Base-by-base conservation (phyloP, 768 basidiomycete genomes). In the Boletellus ananiceps region DNA sequence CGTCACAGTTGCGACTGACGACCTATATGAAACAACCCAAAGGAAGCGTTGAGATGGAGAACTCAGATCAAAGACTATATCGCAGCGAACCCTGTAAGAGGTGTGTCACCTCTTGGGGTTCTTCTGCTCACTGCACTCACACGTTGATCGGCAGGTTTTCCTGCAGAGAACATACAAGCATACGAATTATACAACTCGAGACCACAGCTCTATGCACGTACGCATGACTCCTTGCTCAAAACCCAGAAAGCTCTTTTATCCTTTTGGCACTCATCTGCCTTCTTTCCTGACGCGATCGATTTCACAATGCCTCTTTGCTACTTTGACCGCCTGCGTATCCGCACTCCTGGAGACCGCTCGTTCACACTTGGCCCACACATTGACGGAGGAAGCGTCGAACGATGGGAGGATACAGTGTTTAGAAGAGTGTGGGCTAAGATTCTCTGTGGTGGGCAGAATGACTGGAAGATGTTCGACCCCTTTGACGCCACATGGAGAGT, bases 181-280 rank as follows among this genome's bases (percentile, higher is more conserved):
- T 89, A 76, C 60, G 87, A 89, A 57, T 60, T 89, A 13, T 89
- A 89, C 71, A 84, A 87, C 66, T 77, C 81, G 4, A 72, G 69
- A 37, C 58, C 77, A 13, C 87, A 89, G 63, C 74, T 81, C 1
- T 62, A 63, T n/a, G 88, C 85, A 1, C 82, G 88, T 32, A 79
- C 84, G 0, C 86, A 90, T 55, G 78, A 79, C 0, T 69, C 72
- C 2, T 51, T 84, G 1, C 68, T 89, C 15, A 60, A 69, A 7
- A 80, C 83, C 1, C 87, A 89, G 50, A 68, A 66, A 31, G 72
- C 72, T 11, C 71, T 88, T 9, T 70, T 85, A 8, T 72, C 73
- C 4, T 70, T 88, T 13, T 87, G 83, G 81, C 74, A 82, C 52
- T 54, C 50, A 19, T 58, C 56, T 3, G 57, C 76, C 38, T 70